Conservation (phyloP, 495 filamentous ascomycete genomes). For the Lasiosphaeris hirsuta region DNA sequence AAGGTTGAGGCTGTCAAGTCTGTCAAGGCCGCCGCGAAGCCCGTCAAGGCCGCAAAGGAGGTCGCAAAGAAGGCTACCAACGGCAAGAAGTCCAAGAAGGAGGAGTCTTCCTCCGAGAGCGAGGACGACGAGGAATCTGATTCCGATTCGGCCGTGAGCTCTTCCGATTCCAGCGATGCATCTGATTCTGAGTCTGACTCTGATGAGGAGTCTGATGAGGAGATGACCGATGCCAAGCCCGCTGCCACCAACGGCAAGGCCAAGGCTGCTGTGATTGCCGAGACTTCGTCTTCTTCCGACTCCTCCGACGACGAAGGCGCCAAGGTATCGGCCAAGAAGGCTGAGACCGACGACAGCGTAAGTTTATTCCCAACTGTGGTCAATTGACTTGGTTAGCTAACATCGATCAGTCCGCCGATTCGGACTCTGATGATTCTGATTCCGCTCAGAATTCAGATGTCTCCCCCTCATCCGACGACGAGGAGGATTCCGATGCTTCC, state of each 20-base stretch:
- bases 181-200: conserved; percentile 38
- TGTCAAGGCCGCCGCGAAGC: conserved; percentile 36
- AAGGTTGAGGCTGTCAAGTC: conserved; percentile 45
- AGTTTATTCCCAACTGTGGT: too few species aligned
- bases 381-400: too few species aligned
- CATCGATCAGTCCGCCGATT: conserved; percentile 17
- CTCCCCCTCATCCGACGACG: conserved; percentile 27
- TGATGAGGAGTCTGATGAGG: conserved; percentile 43
- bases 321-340: conserved; percentile 43
- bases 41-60: conserved; percentile 44
- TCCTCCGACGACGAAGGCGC: neutral
- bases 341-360: conserved; percentile 33
- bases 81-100: conserved; percentile 28
- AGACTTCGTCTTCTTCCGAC: neutral
- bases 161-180: conserved; percentile 32
- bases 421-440: conserved; percentile 45
- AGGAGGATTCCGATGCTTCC: conserved; percentile 20
- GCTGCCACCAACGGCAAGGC: conserved; percentile 35
- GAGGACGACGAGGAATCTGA: conserved; percentile 3
- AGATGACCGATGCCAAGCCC: conserved; percentile 48
- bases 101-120: conserved; percentile 19
- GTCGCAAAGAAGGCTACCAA: conserved; percentile 14
- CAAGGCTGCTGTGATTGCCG: conserved; percentile 26
- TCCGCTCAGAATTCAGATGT: conserved; percentile 19
- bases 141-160: conserved; percentile 10